Evolutionary conservation across 306 rosid genomes (phyloP), one percentile per base, ranked within the genome.

Genomic region (Calophaca sinica): DNA sequence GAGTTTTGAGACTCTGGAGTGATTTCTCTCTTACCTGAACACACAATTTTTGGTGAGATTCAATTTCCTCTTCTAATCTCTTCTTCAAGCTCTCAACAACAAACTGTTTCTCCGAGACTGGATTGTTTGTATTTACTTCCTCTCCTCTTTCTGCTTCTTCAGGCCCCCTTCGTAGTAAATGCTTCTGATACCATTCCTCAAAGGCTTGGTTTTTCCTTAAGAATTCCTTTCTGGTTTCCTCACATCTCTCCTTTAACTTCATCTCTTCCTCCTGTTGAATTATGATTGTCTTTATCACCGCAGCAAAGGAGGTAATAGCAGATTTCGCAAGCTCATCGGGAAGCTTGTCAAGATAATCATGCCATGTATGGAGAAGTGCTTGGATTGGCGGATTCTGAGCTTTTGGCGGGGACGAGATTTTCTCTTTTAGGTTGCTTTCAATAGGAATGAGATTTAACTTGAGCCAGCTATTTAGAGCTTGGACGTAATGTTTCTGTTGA

Each of bases 391-490:
- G 93, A 85, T 81, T 77, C 46, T 80, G 92, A 13, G 58, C 82
- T 80, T 89, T 85, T 0, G 89, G 89, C 0, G 90, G 92, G 7
- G 96, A 89, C 4, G 97, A 85, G 73, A 88, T 68, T 89, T 87
- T 92, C 83, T 92, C 97, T 80, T 89, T 92, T 42, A 88, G 67
- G 89, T 80, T 92, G 89, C 93, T 89, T 78, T 92, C 96, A 9
- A 89, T 86, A 46, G 97, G 96, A 59, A 92, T 78, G 77, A 92
- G 97, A 77, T 92, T 89, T 39, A 92, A 73, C 79, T 89, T 92
- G 29, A 92, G 67, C 97, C 97, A 92, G 73, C 72, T 82, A 42
- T 83, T 80, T 50, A 92, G 96, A 54, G 90, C 87, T 67, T 83
- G 89, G 66, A 92, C 79, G 80, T 89, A 92, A 36, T 92, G 93